A percentile compares a stretch with the other conserved stretches of the same genome.
Evolutionary conservation across 345 rosid species (phyloP).

Genomic region (Hirschfeldia incana): DNA sequence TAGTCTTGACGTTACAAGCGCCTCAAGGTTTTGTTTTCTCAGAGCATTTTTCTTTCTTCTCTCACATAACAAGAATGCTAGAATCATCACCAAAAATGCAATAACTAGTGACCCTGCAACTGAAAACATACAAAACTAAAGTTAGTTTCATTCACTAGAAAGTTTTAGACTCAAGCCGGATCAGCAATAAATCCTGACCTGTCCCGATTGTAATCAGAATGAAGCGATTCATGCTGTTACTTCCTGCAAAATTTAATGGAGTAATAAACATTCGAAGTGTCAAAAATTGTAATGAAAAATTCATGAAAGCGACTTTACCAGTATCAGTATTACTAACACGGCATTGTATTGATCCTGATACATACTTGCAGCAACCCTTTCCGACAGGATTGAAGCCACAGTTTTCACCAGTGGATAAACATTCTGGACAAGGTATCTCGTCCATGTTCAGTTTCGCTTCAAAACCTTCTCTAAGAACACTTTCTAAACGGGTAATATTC

Average conservation of each 20-base stretch:
- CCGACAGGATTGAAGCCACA: neutral
- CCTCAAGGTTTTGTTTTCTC: neutral
- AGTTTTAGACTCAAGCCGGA: neutral
- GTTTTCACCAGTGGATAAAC: neutral
- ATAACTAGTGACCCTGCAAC: neutral
- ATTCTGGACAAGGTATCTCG: neutral
- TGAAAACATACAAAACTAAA: neutral
- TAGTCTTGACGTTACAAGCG: neutral
- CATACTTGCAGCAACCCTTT: constrained; percentile 1
- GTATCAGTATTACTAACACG: neutral
- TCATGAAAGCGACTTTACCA: neutral
- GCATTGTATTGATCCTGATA: neutral
- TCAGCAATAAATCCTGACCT: neutral
- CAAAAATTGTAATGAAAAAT: neutral
- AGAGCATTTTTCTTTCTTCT: neutral
- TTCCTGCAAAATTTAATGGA: neutral
- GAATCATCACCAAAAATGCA: neutral
- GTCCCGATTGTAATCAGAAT: neutral
- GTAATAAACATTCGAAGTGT: neutral
- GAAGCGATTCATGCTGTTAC: neutral
- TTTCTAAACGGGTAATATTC: neutral
- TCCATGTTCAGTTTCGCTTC: constrained; percentile 32
- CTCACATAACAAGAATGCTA: neutral
- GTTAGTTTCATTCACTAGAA: neutral
- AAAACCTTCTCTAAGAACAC: constrained; percentile 28